Conservation (phyloP, 306 rosid genomes). For the Sicyos edulis region DNA sequence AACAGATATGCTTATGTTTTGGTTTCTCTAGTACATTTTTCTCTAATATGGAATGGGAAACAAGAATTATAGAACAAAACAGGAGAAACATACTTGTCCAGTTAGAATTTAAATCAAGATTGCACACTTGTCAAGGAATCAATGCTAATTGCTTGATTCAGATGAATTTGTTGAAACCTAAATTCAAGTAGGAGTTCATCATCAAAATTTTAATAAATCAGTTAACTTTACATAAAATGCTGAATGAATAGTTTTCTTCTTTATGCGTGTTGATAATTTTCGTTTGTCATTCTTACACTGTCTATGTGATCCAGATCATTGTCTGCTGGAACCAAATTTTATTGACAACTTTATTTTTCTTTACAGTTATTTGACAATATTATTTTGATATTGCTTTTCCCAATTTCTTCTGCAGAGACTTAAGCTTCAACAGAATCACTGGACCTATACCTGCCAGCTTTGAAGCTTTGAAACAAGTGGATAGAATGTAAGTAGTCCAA, state of each 20-base stretch:
- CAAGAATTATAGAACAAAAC: no score
- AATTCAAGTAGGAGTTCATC: not conserved
- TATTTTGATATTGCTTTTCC: not conserved
- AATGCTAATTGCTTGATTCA: no score
- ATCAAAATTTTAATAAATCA: not conserved
- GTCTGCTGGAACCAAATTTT: not conserved
- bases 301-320: not conserved
- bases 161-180: not conserved
- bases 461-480: not conserved
- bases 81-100: no score
- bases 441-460: constrained; percentile 48
- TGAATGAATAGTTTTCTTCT: not conserved
- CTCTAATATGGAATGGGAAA: no score
- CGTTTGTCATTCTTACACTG: not conserved
- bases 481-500: constrained; percentile 39
- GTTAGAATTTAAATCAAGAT: no score
- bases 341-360: not conserved
- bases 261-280: not conserved
- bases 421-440: constrained; percentile 60
- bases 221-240: not conserved
- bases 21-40: no score
- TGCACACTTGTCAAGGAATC: no score
- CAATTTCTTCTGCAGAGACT: constrained; percentile 48
- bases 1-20: no score
- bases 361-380: not conserved